A percentile compares a stretch with the other conserved stretches of the same genome.
Evolutionary conservation across 257 asterid genomes (phyloP).

Genomic region (Sherardia arvensis): DNA sequence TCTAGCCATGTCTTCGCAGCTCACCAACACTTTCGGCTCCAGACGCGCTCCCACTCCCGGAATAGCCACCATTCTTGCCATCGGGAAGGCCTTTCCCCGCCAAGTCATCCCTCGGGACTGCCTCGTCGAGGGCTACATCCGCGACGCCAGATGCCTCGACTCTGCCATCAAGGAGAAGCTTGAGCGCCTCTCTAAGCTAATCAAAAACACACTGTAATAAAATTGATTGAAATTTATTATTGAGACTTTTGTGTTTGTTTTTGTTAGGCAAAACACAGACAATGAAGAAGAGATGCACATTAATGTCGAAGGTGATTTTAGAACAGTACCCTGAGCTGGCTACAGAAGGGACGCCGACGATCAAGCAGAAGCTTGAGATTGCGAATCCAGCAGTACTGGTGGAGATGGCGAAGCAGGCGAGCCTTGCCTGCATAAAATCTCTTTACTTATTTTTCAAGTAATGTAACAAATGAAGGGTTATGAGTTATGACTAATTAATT

Average conservation of each 20-base stretch:
- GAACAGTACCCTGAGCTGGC: slow-evolving; percentile 76
- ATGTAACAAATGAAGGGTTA: too few relatives aligned
- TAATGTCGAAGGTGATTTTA: slow-evolving; percentile 65
- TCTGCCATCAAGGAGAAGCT: slow-evolving; percentile 68
- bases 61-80: slow-evolving; percentile 71
- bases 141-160: slow-evolving; percentile 71
- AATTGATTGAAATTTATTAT: too few relatives aligned
- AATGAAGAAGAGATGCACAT: slow-evolving; percentile 78
- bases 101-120: slow-evolving; percentile 77
- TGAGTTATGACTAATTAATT: too few relatives aligned
- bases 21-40: slow-evolving; percentile 22
- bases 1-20: slow-evolving; percentile 47
- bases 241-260: neutral
- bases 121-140: slow-evolving; percentile 78
- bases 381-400: slow-evolving; percentile 80
- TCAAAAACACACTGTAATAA: too few relatives aligned
- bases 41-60: slow-evolving; percentile 49
- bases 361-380: slow-evolving; percentile 67
- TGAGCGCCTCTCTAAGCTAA: slow-evolving; percentile 66
- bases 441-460: too few relatives aligned
- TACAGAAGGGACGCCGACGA: slow-evolving; percentile 76
- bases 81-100: slow-evolving; percentile 79
- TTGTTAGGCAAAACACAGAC: slow-evolving; percentile 77
- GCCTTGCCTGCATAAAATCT: slow-evolving; percentile 49
- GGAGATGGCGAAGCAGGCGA: slow-evolving; percentile 72